A percentile compares a stretch with the other conserved stretches of the same genome.
phyloP scores from a whole-genome alignment of 2,329 filamentous ascomycete genomes.

The Xylaria sp. region DNA sequence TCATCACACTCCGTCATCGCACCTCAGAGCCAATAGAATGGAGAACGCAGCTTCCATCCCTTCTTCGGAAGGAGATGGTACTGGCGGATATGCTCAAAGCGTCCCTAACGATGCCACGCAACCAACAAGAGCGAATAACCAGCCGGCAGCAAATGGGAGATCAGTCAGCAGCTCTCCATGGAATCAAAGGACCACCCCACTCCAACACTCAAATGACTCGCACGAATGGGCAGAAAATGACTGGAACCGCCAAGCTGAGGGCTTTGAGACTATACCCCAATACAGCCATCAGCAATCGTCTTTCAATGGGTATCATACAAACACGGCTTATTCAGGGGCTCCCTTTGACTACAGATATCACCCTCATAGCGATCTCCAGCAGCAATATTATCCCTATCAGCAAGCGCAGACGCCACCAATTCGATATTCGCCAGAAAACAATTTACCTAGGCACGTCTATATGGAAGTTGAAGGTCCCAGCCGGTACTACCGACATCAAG shows the following conservation, averaged over 20 bases:
- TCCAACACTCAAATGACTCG: too few species aligned
- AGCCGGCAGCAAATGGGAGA: neutral
- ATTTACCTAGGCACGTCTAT: neutral
- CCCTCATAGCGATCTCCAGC: neutral
- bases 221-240: neutral
- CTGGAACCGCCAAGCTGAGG: neutral
- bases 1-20: slow-evolving; percentile 2
- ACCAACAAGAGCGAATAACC: too few species aligned
- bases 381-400: slow-evolving; percentile 18
- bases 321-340: neutral
- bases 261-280: neutral
- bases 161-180: neutral
- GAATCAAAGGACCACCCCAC: neutral
- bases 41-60: neutral
- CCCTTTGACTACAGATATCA: neutral
- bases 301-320: neutral
- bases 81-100: neutral
- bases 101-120: neutral
- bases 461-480: neutral
- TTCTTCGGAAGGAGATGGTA: neutral
- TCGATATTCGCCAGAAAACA: too few species aligned
- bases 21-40: neutral
- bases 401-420: slow-evolving; percentile 15
- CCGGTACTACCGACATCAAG: neutral
- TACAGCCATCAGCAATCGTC: neutral